These are phyloP conservation scores for Spongispora temasekensis DNA, from an alignment of 1,284 basidiomycete species.

Conservation along the genomic window DNA sequence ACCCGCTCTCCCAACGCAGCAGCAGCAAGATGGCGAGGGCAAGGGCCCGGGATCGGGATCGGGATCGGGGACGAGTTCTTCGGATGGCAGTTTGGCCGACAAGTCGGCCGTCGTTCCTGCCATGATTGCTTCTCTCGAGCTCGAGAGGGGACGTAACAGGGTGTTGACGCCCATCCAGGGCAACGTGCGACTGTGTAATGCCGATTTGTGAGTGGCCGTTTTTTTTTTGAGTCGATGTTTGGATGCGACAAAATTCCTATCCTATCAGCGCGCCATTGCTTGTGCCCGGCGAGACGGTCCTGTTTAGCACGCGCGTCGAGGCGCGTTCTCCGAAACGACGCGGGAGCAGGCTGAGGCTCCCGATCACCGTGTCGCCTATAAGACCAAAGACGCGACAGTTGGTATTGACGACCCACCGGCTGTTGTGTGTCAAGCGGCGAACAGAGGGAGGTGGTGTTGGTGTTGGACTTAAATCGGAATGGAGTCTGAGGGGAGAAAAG, in stretches of 20 bases:
- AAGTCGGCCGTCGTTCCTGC: constrained; percentile 39
- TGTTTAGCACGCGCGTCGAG: constrained; percentile 57
- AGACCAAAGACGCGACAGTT: constrained; percentile 57
- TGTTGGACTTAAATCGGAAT: constrained; percentile 51
- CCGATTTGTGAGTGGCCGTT: constrained; percentile 42
- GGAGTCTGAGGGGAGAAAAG: constrained; percentile 40
- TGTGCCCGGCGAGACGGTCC: constrained; percentile 45
- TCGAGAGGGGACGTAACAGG: constrained; percentile 50
- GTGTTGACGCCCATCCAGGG: constrained; percentile 59
- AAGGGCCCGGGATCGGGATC: too few species aligned
- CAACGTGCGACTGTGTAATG: constrained; percentile 40
- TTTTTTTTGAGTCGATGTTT: background rate
- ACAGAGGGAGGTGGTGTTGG: constrained; percentile 36
- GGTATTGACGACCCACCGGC: constrained; percentile 56
- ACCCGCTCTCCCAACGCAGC: constrained; percentile 32
- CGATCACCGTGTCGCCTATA: constrained; percentile 48
- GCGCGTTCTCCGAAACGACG: constrained; percentile 55
- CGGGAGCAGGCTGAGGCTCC: constrained; percentile 58
- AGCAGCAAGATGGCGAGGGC: constrained; percentile 21
- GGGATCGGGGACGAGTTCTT: constrained; percentile 46
- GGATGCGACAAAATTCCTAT: background rate
- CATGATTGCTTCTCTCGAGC: constrained; percentile 18
- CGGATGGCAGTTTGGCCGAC: constrained; percentile 49
- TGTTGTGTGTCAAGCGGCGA: constrained; percentile 58
- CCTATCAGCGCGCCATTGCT: constrained; percentile 46